Conservation (phyloP, 2,329 filamentous ascomycete genomes). For the Fusarium decemcellulare region DNA sequence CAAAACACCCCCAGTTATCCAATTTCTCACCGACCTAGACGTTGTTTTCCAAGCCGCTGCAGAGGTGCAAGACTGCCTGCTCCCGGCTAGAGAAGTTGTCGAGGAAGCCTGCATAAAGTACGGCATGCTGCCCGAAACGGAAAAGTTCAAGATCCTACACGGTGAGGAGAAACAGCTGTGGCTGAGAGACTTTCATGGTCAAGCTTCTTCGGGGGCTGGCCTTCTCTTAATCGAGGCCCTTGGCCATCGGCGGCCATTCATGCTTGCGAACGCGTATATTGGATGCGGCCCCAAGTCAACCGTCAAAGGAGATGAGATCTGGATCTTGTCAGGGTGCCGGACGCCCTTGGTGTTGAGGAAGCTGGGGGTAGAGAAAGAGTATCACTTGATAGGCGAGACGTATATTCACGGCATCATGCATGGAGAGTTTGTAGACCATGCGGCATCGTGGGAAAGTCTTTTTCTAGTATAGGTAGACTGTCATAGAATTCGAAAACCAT, state of each 20-base stretch:
- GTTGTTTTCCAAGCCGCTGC: not conserved
- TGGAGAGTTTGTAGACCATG: not conserved
- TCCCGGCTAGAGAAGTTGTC: not conserved
- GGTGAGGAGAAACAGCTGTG: not conserved
- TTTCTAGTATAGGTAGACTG: not conserved
- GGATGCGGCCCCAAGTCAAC: not conserved
- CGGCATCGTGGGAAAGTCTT: not conserved
- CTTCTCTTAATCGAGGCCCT: not conserved
- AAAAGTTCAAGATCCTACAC: not conserved
- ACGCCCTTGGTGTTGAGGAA: not conserved
- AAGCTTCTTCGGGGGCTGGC: not conserved
- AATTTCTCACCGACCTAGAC: not conserved
- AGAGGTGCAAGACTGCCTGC: not conserved
- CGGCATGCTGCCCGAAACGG: not conserved
- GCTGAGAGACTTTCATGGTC: not conserved
- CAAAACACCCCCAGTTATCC: not conserved
- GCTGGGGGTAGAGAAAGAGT: not conserved
- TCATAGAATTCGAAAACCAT: too few relatives aligned
- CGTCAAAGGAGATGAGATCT: not conserved
- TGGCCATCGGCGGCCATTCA: not conserved
- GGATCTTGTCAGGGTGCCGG: not conserved
- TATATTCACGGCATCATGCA: not conserved
- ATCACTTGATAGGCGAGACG: not conserved
- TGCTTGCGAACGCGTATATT: not conserved
- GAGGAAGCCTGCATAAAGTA: not conserved